A percentile compares a stretch with the other conserved stretches of the same genome.
Evolutionary conservation across 768 basidiomycete genomes (phyloP).

Genomic region (Sistotremastrum suecicum): DNA sequence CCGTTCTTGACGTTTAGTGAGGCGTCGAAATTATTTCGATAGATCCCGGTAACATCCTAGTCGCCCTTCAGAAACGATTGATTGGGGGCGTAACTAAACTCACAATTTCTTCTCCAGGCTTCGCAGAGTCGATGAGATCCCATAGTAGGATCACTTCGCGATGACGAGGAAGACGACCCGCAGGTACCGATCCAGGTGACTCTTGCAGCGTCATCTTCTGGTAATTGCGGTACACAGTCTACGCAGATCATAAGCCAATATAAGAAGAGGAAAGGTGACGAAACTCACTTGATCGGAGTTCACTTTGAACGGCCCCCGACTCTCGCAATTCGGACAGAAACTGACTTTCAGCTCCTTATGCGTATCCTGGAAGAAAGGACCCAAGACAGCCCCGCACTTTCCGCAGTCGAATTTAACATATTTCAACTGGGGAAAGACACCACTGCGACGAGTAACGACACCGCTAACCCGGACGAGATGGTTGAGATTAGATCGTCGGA

Average conservation of each 20-base stretch:
- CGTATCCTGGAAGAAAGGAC: constrained; percentile 97
- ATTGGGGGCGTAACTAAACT: constrained; percentile 17
- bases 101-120: constrained; percentile 97
- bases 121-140: constrained; percentile 97
- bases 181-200: constrained; percentile 93
- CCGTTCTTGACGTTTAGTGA: constrained; percentile 97
- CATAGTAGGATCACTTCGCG: constrained; percentile 93
- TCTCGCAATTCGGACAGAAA: constrained; percentile 88
- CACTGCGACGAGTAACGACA: constrained; percentile 88
- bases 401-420: constrained; percentile 98
- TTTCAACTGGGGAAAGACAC: constrained; percentile 98
- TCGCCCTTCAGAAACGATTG: constrained; percentile 3
- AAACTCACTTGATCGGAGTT: constrained; percentile 82
- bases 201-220: constrained; percentile 99
- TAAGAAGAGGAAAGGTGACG: not conserved
- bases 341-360: constrained; percentile 88
- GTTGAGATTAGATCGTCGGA: constrained; percentile 85
- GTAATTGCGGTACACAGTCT: constrained; percentile 98
- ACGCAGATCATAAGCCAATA: not conserved
- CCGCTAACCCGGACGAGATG: constrained; percentile 91
- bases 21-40: constrained; percentile 98
- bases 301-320: constrained; percentile 88
- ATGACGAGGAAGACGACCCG: constrained; percentile 91
- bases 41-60: constrained; percentile 95
- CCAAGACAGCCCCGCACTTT: constrained; percentile 87